Conservation (phyloP, 2,329 filamentous ascomycete species). For the Bisporella sp. region DNA sequence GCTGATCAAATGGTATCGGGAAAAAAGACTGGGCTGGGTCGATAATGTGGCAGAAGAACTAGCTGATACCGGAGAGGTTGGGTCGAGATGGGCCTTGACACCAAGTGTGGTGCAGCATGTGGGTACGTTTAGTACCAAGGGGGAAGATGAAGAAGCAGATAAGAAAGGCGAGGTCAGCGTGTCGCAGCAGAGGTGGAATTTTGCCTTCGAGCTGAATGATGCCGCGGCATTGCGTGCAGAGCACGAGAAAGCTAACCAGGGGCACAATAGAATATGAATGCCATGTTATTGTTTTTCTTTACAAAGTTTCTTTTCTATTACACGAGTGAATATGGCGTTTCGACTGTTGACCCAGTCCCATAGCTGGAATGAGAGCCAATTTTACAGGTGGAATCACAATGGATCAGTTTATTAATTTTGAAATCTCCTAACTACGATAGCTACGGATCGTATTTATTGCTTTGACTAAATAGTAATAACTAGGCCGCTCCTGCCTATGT, state of each 20-base stretch:
- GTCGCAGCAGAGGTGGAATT: slow-evolving; percentile 6
- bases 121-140: neutral
- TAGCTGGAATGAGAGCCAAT: no score
- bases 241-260: neutral
- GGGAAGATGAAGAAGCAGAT: neutral
- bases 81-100: slow-evolving; percentile 4
- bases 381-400: no score
- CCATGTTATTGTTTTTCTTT: no score
- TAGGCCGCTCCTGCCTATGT: no score
- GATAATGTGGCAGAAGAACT: slow-evolving; percentile 1
- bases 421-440: no score
- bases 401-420: no score
- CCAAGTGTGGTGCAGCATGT: slow-evolving; percentile 6
- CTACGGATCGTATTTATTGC: no score
- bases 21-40: slow-evolving; percentile 2
- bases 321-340: no score
- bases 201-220: slow-evolving; percentile 7
- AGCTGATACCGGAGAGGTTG: neutral
- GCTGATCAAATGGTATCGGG: slow-evolving; percentile 3
- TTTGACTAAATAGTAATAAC: no score
- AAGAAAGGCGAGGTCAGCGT: neutral
- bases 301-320: no score
- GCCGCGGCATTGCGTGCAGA: neutral
- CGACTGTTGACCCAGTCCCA: no score
- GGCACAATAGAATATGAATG: no score